phyloP scores from a whole-genome alignment of 2,329 filamentous ascomycete species.

The Colletotrichum brevisporum region DNA sequence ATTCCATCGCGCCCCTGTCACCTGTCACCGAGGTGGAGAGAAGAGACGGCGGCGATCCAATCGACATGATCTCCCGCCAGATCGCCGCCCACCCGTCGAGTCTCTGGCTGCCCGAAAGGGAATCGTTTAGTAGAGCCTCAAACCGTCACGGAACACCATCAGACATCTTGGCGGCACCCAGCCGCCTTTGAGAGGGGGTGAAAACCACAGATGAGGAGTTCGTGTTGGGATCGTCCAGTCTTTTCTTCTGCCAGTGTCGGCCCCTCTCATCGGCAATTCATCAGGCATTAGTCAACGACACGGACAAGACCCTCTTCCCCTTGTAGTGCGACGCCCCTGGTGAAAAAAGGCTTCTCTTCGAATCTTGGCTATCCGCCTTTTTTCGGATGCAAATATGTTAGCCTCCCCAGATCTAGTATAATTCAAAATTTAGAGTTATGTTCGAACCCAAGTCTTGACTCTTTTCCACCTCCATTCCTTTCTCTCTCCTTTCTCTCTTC shows the following conservation, averaged over 20 bases:
- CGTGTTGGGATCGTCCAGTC: conserved; percentile 7
- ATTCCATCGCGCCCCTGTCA: conserved; percentile 2
- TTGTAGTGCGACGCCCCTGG: background rate
- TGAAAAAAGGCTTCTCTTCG: conserved; percentile 10
- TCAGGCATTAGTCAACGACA: conserved; percentile 17
- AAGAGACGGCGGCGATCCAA: conserved; percentile 34
- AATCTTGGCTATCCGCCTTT: conserved; percentile 20
- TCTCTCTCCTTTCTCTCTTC: background rate
- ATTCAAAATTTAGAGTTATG: conserved; percentile 37
- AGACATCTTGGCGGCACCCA: conserved; percentile 35
- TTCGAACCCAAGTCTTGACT: background rate
- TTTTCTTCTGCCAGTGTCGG: background rate
- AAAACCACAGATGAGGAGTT: background rate
- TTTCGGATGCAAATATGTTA: conserved; percentile 22
- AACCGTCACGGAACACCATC: conserved; percentile 39
- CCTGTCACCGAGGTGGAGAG: conserved; percentile 11
- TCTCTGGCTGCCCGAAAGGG: conserved; percentile 22
- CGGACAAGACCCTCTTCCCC: background rate
- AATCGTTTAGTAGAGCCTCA: conserved; percentile 37
- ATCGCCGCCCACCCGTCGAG: conserved; percentile 28
- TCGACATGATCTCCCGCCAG: conserved; percentile 37
- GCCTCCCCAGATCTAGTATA: conserved; percentile 26
- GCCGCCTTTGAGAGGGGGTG: background rate
- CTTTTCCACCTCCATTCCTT: conserved; percentile 17
- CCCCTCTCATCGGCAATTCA: conserved; percentile 20